Base-by-base conservation (phyloP, 495 filamentous ascomycete species). In the Xylaria longipes region DNA sequence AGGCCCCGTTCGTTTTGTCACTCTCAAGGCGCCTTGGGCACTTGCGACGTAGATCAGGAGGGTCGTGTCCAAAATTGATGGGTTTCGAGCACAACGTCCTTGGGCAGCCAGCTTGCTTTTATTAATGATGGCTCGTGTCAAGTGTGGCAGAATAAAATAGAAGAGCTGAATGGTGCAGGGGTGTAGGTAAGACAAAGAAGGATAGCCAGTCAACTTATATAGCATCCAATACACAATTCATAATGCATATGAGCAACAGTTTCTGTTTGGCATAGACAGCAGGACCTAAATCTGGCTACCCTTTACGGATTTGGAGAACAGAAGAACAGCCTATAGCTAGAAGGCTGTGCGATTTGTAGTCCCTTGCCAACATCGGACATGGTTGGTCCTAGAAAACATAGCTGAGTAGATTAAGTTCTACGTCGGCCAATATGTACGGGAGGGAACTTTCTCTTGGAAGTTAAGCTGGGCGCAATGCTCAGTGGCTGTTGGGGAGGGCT, bases 191-290 rank as follows among this genome's bases (percentile, higher is more conserved):
- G 62, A 71, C 69, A 66, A 71, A 71, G 61, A 60, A 65, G 62
- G 52, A 57, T 46, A 50, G 41, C 65, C 37, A 58, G 39, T 67
- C 70, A 73, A 72, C 72, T 63, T 61, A 50, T 62, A 69, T 48
- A 43, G 25, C 2, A 33, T 45, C 27, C 65, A 69, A 70, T 45
- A 69, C 70, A 71, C 41, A 72, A 54, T 72, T 71, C 68, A 72
- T 56, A 68, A 43, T 72, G 72, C 71, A 66, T 68, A 70, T 71
- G 68, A 72, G 70, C 64, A 75, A 66, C 72, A 71, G 61, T 58
- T n/a, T 71, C 48, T 17, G 48, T 12, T 48, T 60, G 48, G 29
- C 48, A 65, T 41, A 60, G 35, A 64, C 33, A 37, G 37, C 46
- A 43, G 48, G n/a, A 22, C 45, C 48, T 25, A 58, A 65, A 65